A percentile compares a stretch with the other conserved stretches of the same genome.
Evolutionary conservation across 2,329 filamentous ascomycete species (phyloP).

Genomic region (Delphinella strobiligena): DNA sequence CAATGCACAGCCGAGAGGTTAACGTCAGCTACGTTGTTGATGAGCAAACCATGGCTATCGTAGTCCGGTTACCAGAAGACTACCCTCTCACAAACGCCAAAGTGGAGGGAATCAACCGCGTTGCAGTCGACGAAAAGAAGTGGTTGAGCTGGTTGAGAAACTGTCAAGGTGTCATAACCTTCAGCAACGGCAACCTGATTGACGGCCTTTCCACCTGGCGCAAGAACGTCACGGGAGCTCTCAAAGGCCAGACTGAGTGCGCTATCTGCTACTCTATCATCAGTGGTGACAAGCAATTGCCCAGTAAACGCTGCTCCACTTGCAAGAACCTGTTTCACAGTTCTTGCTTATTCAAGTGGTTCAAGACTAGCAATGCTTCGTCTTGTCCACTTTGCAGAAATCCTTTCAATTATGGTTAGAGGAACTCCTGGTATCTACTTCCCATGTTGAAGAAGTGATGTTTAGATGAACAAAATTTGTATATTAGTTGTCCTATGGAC

Average conservation of each 20-base stretch:
- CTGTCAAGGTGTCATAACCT: slow-evolving; percentile 85
- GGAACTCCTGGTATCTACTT: no score
- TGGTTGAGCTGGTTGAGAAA: slow-evolving; percentile 87
- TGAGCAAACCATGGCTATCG: slow-evolving; percentile 70
- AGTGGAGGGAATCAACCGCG: slow-evolving; percentile 66
- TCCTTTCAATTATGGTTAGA: slow-evolving; percentile 55
- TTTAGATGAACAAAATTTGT: no score
- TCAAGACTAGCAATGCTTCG: slow-evolving; percentile 82
- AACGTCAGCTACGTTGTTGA: slow-evolving; percentile 79
- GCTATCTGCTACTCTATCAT: slow-evolving; percentile 96
- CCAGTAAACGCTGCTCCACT: slow-evolving; percentile 80
- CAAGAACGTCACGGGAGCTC: slow-evolving; percentile 71
- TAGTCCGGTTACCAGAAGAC: slow-evolving; percentile 65
- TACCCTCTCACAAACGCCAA: slow-evolving; percentile 73
- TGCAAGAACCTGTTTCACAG: slow-evolving; percentile 93
- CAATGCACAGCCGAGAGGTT: slow-evolving; percentile 59
- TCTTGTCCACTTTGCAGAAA: slow-evolving; percentile 90
- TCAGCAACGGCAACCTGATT: slow-evolving; percentile 77
- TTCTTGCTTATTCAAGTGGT: slow-evolving; percentile 90
- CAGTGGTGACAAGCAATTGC: slow-evolving; percentile 74
- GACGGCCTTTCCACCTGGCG: slow-evolving; percentile 80
- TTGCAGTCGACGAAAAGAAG: slow-evolving; percentile 79
- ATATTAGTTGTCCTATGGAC: no score
- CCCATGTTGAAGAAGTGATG: no score
- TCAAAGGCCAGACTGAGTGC: slow-evolving; percentile 90